Evolutionary conservation across 2,329 filamentous ascomycete species (phyloP).

Genomic region (Whalleya microplaca): DNA sequence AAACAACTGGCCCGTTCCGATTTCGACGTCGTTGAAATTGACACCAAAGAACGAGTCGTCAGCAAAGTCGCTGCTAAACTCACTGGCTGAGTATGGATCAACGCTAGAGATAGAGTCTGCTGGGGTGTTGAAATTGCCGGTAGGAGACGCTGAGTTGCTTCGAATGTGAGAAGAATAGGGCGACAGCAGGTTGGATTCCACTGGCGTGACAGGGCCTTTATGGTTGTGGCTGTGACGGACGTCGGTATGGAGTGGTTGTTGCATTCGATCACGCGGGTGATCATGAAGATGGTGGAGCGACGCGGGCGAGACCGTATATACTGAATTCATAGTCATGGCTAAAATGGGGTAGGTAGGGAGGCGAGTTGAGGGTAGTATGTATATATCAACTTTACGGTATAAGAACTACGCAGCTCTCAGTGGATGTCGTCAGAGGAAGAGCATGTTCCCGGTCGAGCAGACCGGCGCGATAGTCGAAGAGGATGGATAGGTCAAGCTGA

Average conservation of each 20-base stretch:
- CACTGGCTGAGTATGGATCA: constrained; percentile 54
- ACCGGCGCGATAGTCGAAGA: constrained; percentile 17
- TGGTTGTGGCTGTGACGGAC: constrained; percentile 27
- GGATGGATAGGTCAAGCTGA: constrained; percentile 5
- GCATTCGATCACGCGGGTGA: constrained; percentile 31
- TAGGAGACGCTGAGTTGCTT: constrained; percentile 46
- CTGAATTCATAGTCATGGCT: constrained; percentile 53
- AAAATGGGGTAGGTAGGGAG: constrained; percentile 28
- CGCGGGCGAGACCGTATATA: constrained; percentile 46
- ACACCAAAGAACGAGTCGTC: constrained; percentile 57
- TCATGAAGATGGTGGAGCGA: constrained; percentile 44
- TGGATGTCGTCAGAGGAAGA: constrained; percentile 26
- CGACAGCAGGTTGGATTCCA: constrained; percentile 46
- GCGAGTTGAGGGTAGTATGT: constrained; percentile 39
- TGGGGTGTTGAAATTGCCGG: constrained; percentile 48
- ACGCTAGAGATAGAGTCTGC: constrained; percentile 52
- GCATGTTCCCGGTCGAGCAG: constrained; percentile 28
- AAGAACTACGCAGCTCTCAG: constrained; percentile 29
- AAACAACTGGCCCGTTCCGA: constrained; percentile 50
- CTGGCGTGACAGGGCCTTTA: constrained; percentile 38
- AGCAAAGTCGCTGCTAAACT: constrained; percentile 48
- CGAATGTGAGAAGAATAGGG: constrained; percentile 48
- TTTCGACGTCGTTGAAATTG: constrained; percentile 49
- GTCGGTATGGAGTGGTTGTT: constrained; percentile 39
- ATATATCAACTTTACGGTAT: constrained; percentile 39